Evolutionary conservation across 768 basidiomycete genomes (phyloP).

Genomic region (Termitomyces bulborhizus): DNA sequence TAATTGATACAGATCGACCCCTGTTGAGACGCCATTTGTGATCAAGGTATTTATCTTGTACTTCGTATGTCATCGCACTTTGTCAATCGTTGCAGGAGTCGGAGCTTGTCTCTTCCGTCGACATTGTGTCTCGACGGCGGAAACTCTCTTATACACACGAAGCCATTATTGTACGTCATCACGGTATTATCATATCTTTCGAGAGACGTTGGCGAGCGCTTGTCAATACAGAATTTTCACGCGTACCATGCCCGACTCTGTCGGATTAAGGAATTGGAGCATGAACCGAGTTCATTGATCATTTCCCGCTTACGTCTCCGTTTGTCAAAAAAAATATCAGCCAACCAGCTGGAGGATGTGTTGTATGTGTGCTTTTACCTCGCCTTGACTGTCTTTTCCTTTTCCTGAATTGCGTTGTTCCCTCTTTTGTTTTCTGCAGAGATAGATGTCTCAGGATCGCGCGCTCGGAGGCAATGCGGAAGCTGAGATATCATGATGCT

Average conservation of each 20-base stretch:
- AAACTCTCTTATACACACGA: slow-evolving; percentile 10
- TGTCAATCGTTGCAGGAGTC: neutral
- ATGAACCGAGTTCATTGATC: slow-evolving; percentile 3
- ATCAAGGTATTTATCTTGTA: neutral
- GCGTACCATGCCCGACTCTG: slow-evolving; percentile 17
- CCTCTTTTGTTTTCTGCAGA: neutral
- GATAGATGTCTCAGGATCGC: slow-evolving; percentile 5
- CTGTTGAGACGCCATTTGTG: neutral
- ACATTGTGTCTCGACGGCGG: neutral
- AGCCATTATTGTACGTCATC: slow-evolving; percentile 19
- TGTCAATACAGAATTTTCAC: slow-evolving; percentile 13
- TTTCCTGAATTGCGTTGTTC: neutral
- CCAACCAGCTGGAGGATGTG: neutral
- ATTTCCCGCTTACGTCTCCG: neutral
- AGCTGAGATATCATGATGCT: slow-evolving; percentile 2
- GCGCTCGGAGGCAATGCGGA: slow-evolving; percentile 1
- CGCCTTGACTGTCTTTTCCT: neutral
- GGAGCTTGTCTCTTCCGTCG: neutral
- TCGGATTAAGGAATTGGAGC: slow-evolving; percentile 2
- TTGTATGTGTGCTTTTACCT: neutral
- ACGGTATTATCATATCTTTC: neutral
- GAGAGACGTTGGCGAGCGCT: neutral
- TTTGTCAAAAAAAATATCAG: neutral
- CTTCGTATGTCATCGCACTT: neutral
- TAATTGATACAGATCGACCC: neutral